These are phyloP conservation scores for Taphrina betulina DNA, from an alignment of 1,139 yeast species.

Conservation along the genomic window DNA sequence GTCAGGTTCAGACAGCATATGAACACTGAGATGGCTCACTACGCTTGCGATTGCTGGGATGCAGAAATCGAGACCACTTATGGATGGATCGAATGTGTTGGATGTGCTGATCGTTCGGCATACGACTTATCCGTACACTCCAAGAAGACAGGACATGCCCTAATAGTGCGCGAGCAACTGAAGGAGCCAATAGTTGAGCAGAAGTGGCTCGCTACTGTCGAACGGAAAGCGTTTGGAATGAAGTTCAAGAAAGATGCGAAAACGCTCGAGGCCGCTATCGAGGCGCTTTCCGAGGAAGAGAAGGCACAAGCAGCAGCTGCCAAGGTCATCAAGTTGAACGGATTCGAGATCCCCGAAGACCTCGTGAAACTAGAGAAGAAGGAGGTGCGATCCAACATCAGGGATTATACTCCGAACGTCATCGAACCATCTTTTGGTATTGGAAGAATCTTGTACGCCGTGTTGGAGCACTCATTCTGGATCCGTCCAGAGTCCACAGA, in stretches of 20 bases:
- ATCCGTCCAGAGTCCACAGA: conserved; percentile 87
- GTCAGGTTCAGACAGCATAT: conserved; percentile 98
- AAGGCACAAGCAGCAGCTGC: conserved; percentile 65
- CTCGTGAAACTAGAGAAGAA: conserved; percentile 56
- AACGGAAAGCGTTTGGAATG: conserved; percentile 96
- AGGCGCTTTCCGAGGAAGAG: conserved; percentile 77
- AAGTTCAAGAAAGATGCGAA: conserved; percentile 96
- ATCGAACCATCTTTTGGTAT: conserved; percentile 99
- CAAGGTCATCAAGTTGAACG: conserved; percentile 64
- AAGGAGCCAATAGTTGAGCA: conserved; percentile 82
- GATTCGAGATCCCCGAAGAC: conserved; percentile 65
- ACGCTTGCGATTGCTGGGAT: conserved; percentile 99
- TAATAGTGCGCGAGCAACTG: conserved; percentile 88
- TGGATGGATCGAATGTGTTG: conserved; percentile 99
- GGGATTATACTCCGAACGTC: conserved; percentile 95
- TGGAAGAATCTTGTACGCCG: conserved; percentile 91
- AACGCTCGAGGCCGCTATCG: conserved; percentile 77
- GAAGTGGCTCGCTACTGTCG: conserved; percentile 75
- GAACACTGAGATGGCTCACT: conserved; percentile 99
- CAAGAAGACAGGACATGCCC: conserved; percentile 89
- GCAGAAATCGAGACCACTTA: conserved; percentile 93
- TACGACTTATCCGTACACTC: conserved; percentile 95
- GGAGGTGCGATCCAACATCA: conserved; percentile 53
- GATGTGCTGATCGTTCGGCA: conserved; percentile 99
- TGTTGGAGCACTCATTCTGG: conserved; percentile 96